Conservation (phyloP, 176 grass and related monocot species). For the Zoysia pacifica region DNA sequence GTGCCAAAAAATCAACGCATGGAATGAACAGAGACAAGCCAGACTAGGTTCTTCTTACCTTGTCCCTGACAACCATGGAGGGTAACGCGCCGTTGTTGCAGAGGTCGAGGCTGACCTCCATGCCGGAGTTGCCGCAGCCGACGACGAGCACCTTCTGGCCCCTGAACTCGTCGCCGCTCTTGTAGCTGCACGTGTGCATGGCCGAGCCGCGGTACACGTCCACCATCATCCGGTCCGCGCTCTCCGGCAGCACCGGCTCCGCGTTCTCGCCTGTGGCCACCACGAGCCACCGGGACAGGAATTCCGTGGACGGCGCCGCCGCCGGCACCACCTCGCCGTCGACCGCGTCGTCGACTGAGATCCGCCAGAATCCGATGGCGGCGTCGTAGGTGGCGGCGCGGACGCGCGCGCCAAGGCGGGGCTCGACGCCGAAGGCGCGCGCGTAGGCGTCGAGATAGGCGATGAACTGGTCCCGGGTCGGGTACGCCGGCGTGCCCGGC, state of each 20-base stretch:
- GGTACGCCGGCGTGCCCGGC: slow-evolving; percentile 61
- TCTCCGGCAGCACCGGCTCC: slow-evolving; percentile 59
- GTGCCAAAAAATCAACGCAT: background rate
- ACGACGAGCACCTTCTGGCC: slow-evolving; percentile 83
- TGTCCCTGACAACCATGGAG: slow-evolving; percentile 88
- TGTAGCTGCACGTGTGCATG: slow-evolving; percentile 80
- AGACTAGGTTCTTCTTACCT: slow-evolving; percentile 38
- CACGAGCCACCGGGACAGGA: slow-evolving; percentile 73
- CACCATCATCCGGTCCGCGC: slow-evolving; percentile 8
- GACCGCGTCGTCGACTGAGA: background rate
- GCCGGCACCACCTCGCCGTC: background rate
- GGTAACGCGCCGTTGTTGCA: slow-evolving; percentile 71
- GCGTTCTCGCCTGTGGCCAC: slow-evolving; percentile 90
- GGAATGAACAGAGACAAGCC: background rate
- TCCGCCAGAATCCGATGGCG: slow-evolving; percentile 67
- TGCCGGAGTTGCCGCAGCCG: slow-evolving; percentile 91
- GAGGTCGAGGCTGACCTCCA: slow-evolving; percentile 95
- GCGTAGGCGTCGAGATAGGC: slow-evolving; percentile 79
- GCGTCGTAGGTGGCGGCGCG: slow-evolving; percentile 53
- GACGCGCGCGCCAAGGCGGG: slow-evolving; percentile 53
- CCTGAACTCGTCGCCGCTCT: slow-evolving; percentile 62
- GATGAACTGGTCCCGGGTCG: slow-evolving; percentile 80
- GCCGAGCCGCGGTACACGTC: slow-evolving; percentile 40
- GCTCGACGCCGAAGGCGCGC: slow-evolving; percentile 54
- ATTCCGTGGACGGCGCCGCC: slow-evolving; percentile 30